Evolutionary conservation across 179 eudicot genomes (phyloP).

Genomic region (Corrigiola litoralis): DNA sequence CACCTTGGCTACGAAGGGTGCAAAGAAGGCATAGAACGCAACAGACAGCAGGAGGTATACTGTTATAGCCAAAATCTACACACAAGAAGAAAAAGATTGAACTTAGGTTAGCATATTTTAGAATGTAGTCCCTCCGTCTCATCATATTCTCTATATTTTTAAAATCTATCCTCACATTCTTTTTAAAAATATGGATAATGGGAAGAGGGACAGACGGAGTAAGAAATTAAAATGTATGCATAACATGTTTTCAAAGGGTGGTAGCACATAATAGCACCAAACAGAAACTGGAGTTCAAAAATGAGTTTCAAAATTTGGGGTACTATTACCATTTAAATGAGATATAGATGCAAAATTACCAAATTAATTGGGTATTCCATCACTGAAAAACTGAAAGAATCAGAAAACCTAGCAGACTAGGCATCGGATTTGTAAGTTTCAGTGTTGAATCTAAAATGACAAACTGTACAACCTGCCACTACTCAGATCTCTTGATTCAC

Average conservation of each 20-base stretch:
- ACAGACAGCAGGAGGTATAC: slow-evolving; percentile 38
- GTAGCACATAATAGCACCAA: background rate
- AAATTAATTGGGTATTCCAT: background rate
- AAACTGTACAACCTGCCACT: too few species aligned
- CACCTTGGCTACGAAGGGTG: slow-evolving; percentile 37
- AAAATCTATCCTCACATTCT: too few species aligned
- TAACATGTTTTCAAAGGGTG: too few species aligned
- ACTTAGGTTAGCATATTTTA: background rate
- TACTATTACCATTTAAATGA: background rate
- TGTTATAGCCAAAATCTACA: slow-evolving; percentile 39
- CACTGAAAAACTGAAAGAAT: background rate
- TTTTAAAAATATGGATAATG: too few species aligned
- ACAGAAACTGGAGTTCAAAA: background rate
- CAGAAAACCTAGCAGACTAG: background rate
- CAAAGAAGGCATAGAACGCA: slow-evolving; percentile 41
- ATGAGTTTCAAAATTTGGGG: background rate
- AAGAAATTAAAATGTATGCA: too few species aligned
- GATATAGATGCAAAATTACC: background rate
- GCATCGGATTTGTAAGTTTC: background rate
- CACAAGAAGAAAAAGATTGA: slow-evolving; percentile 6
- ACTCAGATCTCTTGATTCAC: background rate
- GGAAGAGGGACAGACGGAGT: too few species aligned
- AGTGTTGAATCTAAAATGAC: background rate
- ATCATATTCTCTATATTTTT: too few species aligned
- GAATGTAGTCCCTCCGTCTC: too few species aligned